Evolutionary conservation across 495 filamentous ascomycete species (phyloP).

Genomic region (Sordaria brevicollis): DNA sequence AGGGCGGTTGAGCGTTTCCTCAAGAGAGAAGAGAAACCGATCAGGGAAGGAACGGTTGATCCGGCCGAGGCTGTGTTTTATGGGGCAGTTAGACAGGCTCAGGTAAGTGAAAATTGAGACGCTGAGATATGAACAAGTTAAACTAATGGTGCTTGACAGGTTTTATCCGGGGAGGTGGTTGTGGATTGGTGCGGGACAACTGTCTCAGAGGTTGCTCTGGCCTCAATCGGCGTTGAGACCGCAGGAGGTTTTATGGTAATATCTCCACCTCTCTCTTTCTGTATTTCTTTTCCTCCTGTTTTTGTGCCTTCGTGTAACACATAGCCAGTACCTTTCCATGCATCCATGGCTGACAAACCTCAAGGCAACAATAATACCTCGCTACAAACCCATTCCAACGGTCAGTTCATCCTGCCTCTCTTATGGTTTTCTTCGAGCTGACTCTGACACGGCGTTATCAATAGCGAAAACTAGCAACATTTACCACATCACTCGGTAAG

Average conservation of each 20-base stretch:
- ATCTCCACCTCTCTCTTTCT: no score
- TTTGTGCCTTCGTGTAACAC: no score
- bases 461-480: constrained; percentile 75
- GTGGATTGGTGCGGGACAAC: constrained; percentile 53
- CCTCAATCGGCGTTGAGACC: constrained; percentile 93
- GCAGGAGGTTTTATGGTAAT: constrained; percentile 75
- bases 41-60: constrained; percentile 53
- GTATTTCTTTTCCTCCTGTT: no score
- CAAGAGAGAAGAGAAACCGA: constrained; percentile 71
- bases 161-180: constrained; percentile 65
- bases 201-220: constrained; percentile 90
- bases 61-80: constrained; percentile 93
- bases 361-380: constrained; percentile 74
- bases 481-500: constrained; percentile 66
- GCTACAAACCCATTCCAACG: constrained; percentile 83
- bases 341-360: background rate
- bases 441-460: background rate
- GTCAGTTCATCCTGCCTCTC: background rate
- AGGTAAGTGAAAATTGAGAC: constrained; percentile 30
- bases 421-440: background rate
- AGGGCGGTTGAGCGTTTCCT: constrained; percentile 87
- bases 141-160: background rate
- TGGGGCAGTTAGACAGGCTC: constrained; percentile 87
- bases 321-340: background rate
- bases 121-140: background rate